Evolutionary conservation across 1,284 basidiomycete genomes (phyloP), one percentile per base, ranked within the genome.

Genomic region (Cutaneotrichosporon sp.): DNA sequence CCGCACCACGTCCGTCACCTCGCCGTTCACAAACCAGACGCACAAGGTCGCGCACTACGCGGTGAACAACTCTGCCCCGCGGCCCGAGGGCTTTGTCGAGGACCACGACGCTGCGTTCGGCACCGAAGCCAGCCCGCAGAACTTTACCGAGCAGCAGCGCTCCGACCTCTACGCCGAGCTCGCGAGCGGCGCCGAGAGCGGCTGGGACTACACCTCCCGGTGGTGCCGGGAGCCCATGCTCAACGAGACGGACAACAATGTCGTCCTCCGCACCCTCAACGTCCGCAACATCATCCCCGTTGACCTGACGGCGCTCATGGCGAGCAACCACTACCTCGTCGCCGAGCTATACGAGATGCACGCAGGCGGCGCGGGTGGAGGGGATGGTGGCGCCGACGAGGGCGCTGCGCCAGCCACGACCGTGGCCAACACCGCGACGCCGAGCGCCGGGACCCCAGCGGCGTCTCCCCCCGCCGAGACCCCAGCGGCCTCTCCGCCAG

Each of bases 111-210:
- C 90, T 0, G 89, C 85, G 6, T 86, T 89, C 61, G 87, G 86
- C 57, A 84, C 87, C 0, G 81, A 82, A 0, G 25, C 29, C 34
- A 50, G 16, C 5, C 47, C 27, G 14, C 84, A 86, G 0, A 73
- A 85, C 5, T 79, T 92, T 54, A 89, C 85, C 60, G 86, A 87
- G 22, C 79, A 82, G 1, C 79, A 88, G 72, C 83, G 84, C 53
- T 83, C 84, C 0, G 85, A 83, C 3, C 76, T 97, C n/a, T 97
- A 94, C 71, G 85, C 89, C n/a, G 89, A 95, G 74, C 84, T 97
- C 22, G 93, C 94, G 0, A 85, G 84, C 54, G 93, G 91, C 47
- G 94, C 92, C 1, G 93, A 97, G 81, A 86, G 85, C 13, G 92
- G 79, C 7, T 80, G 75, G 74, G 79, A 80, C 68, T 81, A 80